These are phyloP conservation scores for Colletotrichum lupini DNA, from an alignment of 2,329 filamentous ascomycete species.

Conservation along the genomic window DNA sequence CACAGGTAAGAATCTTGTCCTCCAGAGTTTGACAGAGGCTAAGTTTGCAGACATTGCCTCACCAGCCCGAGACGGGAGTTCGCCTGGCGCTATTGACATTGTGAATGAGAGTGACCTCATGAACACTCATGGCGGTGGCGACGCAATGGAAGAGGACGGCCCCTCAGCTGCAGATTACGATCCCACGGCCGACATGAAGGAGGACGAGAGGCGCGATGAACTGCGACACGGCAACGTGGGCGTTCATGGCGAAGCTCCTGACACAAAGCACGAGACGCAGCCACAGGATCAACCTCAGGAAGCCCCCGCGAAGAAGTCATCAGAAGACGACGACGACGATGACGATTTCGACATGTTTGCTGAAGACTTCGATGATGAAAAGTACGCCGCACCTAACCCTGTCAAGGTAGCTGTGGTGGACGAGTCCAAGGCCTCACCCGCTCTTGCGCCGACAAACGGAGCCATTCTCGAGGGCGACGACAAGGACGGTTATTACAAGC, in stretches of 20 bases:
- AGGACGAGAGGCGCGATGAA: slow-evolving; percentile 80
- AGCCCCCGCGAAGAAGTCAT: slow-evolving; percentile 51
- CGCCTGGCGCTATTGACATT: slow-evolving; percentile 71
- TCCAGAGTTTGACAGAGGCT: slow-evolving; percentile 32
- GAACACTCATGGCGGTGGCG: slow-evolving; percentile 64
- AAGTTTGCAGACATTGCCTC: slow-evolving; percentile 51
- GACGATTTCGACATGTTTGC: slow-evolving; percentile 93
- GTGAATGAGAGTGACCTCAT: slow-evolving; percentile 75
- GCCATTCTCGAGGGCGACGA: slow-evolving; percentile 94
- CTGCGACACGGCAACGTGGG: slow-evolving; percentile 68
- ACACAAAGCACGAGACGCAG: slow-evolving; percentile 41
- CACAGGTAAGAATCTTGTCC: slow-evolving; percentile 53
- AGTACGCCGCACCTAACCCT: slow-evolving; percentile 66
- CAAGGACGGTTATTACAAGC: slow-evolving; percentile 94
- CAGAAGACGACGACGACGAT: slow-evolving; percentile 65
- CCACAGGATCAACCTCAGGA: slow-evolving; percentile 44
- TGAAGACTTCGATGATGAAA: slow-evolving; percentile 77
- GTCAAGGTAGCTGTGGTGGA: slow-evolving; percentile 52
- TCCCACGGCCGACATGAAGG: slow-evolving; percentile 87
- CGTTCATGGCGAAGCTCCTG: slow-evolving; percentile 57
- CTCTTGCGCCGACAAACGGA: slow-evolving; percentile 64
- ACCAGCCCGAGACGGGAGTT: slow-evolving; percentile 61
- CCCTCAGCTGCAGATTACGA: slow-evolving; percentile 96
- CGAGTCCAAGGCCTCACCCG: slow-evolving; percentile 59
- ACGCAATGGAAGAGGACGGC: slow-evolving; percentile 68